Percentiles rank a stretch among this genome's conserved stretches.
These are phyloP conservation scores for Fusarium piperis DNA, from an alignment of 2,329 filamentous ascomycete species.

Conservation along the genomic window DNA sequence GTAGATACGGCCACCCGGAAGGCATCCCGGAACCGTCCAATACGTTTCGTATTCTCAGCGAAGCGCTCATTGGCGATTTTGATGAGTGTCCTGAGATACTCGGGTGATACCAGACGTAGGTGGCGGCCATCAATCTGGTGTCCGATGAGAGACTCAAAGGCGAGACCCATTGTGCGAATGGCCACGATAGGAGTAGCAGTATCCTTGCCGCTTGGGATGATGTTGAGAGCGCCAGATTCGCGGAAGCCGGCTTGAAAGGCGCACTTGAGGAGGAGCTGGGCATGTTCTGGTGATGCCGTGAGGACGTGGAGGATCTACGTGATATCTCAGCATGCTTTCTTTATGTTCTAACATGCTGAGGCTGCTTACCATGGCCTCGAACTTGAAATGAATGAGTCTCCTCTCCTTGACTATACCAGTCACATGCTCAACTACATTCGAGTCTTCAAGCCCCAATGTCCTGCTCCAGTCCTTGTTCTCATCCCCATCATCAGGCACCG, in stretches of 20 bases:
- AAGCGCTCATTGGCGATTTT: slow-evolving; percentile 80
- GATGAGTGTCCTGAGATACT: slow-evolving; percentile 74
- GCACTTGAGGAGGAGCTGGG: slow-evolving; percentile 78
- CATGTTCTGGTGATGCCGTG: slow-evolving; percentile 77
- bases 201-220: slow-evolving; percentile 53
- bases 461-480: slow-evolving; percentile 45
- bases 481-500: slow-evolving; percentile 55
- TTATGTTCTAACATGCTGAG: slow-evolving; percentile 38
- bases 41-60: slow-evolving; percentile 72
- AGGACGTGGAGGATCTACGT: slow-evolving; percentile 87
- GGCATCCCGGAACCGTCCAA: slow-evolving; percentile 68
- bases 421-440: slow-evolving; percentile 39
- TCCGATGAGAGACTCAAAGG: slow-evolving; percentile 84
- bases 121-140: slow-evolving; percentile 52
- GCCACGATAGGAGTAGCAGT: slow-evolving; percentile 77
- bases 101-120: slow-evolving; percentile 66
- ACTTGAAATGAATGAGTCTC: slow-evolving; percentile 83
- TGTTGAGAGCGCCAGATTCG: slow-evolving; percentile 84
- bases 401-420: slow-evolving; percentile 43
- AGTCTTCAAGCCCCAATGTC: slow-evolving; percentile 39
- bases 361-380: slow-evolving; percentile 86
- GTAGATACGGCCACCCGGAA: slow-evolving; percentile 52
- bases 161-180: slow-evolving; percentile 83
- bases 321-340: slow-evolving; percentile 34
- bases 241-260: slow-evolving; percentile 86